These are phyloP conservation scores for Lactarius trivialis DNA, from an alignment of 768 basidiomycete genomes.

Conservation along the genomic window DNA sequence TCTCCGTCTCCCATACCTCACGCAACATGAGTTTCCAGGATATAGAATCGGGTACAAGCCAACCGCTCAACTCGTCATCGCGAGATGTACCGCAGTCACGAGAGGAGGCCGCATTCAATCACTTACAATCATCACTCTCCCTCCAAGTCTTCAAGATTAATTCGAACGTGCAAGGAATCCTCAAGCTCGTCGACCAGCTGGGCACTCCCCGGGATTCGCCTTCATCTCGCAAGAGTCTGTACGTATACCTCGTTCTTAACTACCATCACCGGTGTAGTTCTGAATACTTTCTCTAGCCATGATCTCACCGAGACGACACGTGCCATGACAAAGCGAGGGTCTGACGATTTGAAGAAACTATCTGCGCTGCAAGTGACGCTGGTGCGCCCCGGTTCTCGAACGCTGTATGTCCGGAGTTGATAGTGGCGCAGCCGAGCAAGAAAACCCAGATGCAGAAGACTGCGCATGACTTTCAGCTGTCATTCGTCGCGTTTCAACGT, in stretches of 20 bases:
- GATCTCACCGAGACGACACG: constrained; percentile 92
- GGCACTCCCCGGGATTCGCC: constrained; percentile 80
- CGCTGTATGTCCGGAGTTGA: not conserved
- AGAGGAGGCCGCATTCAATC: constrained; percentile 70
- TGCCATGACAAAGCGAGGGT: constrained; percentile 90
- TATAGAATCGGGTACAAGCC: constrained; percentile 39
- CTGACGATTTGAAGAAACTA: constrained; percentile 88
- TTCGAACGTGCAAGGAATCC: constrained; percentile 90
- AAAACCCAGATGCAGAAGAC: constrained; percentile 88
- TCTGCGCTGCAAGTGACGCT: constrained; percentile 56
- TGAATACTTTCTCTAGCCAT: constrained; percentile 45
- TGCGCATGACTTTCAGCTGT: constrained; percentile 86
- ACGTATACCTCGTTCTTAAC: constrained; percentile 30
- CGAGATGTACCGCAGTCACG: constrained; percentile 32
- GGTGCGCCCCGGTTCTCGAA: constrained; percentile 36
- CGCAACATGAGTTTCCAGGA: constrained; percentile 45
- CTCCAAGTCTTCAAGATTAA: constrained; percentile 99
- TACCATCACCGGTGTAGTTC: not conserved
- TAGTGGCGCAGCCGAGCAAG: constrained; percentile 52
- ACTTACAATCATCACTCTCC: constrained; percentile 71
- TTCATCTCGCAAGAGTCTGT: constrained; percentile 78
- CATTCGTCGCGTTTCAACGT: constrained; percentile 85
- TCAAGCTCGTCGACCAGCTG: constrained; percentile 94
- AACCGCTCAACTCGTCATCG: constrained; percentile 27
- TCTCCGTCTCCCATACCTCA: not conserved